A percentile compares a stretch with the other conserved stretches of the same genome.
These are phyloP conservation scores for Crucibulum parvulum DNA, from an alignment of 1,284 basidiomycete species.

Conservation along the genomic window DNA sequence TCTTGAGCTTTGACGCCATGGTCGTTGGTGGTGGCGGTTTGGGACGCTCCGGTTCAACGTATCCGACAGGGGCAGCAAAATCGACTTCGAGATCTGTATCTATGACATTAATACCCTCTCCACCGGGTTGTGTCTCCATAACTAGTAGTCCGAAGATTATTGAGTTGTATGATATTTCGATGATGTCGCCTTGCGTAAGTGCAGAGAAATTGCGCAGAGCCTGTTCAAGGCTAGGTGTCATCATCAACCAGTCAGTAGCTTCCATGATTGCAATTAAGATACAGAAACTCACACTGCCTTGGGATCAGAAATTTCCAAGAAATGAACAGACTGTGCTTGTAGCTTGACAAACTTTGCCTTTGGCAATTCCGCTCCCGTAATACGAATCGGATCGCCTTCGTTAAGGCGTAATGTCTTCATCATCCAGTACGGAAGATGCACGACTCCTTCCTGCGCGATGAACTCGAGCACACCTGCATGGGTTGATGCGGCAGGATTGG, in stretches of 20 bases:
- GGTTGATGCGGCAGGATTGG: conserved; percentile 87
- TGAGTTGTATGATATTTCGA: conserved; percentile 91
- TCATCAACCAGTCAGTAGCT: conserved; percentile 3
- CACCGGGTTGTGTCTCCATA: conserved; percentile 93
- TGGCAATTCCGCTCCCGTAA: conserved; percentile 86
- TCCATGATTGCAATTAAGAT: conserved; percentile 1
- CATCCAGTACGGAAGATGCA: conserved; percentile 99
- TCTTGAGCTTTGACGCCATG: conserved; percentile 98
- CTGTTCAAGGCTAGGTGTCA: conserved; percentile 81
- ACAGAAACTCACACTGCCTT: conserved; percentile 87
- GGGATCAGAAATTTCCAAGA: conserved; percentile 93
- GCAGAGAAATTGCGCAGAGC: conserved; percentile 94
- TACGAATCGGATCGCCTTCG: conserved; percentile 95
- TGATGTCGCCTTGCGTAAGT: conserved; percentile 89
- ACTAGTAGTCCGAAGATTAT: conserved; percentile 96
- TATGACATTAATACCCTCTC: conserved; percentile 88
- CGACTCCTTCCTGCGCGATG: conserved; percentile 96
- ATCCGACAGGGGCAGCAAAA: conserved; percentile 79
- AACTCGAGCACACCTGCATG: conserved; percentile 99
- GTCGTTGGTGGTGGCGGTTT: conserved; percentile 85
- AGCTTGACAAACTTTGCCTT: conserved; percentile 98
- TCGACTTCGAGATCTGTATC: conserved; percentile 98
- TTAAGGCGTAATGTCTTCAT: conserved; percentile 94
- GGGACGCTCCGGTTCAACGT: conserved; percentile 90
- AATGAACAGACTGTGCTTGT: conserved; percentile 95